Percentiles rank a stretch among this genome's conserved stretches.
Conservation (phyloP, 257 asterid genomes). For the Solanum tarijense region DNA sequence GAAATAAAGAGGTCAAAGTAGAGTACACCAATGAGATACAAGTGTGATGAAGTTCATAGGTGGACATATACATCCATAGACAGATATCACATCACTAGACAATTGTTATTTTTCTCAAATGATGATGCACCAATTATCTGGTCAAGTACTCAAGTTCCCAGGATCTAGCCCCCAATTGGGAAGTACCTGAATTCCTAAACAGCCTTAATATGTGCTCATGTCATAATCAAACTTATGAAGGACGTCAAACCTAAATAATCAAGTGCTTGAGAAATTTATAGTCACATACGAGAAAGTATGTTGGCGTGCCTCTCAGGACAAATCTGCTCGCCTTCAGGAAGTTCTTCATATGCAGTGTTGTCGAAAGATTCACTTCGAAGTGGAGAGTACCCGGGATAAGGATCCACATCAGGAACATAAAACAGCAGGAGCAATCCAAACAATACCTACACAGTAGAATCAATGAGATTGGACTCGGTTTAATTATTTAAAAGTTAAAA, state of each 20-base stretch:
- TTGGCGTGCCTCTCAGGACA: constrained; percentile 86
- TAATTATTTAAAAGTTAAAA: not conserved
- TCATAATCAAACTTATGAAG: not conserved
- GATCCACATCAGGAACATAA: constrained; percentile 75
- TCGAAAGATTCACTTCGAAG: constrained; percentile 47
- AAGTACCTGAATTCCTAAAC: not conserved
- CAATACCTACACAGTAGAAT: constrained; percentile 39
- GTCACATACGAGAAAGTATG: constrained; percentile 63
- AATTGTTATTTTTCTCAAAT: not conserved
- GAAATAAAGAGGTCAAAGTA: not conserved
- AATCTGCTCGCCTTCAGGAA: constrained; percentile 72
- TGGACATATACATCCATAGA: not conserved
- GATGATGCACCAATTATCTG: not conserved
- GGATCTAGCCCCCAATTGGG: not conserved
- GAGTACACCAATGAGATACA: not conserved
- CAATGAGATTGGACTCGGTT: not conserved
- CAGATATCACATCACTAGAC: not conserved
- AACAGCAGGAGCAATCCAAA: constrained; percentile 71
- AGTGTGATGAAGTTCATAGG: not conserved
- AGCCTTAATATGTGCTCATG: not conserved
- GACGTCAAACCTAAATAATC: not conserved
- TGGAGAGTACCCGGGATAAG: constrained; percentile 78
- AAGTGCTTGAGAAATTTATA: not conserved
- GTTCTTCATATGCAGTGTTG: constrained; percentile 67
- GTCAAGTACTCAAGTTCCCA: not conserved